Conservation (phyloP, 1,139 yeast species). For the Zygotorulaspora mrakii region DNA sequence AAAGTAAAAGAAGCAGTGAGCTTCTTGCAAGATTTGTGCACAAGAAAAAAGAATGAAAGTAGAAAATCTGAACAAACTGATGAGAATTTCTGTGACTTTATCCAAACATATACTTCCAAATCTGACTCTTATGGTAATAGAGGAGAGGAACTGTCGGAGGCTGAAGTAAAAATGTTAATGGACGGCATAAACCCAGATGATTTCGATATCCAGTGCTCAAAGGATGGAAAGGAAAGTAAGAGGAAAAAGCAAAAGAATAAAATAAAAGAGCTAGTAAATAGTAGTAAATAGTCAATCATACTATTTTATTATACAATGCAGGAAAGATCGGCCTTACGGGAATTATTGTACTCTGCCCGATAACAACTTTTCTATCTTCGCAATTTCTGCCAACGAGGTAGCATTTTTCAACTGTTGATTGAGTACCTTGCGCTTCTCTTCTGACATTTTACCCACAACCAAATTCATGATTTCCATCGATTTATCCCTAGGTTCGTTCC, state of each 20-base stretch:
- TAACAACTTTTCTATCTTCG: slow-evolving; percentile 52
- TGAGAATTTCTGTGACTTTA: no score
- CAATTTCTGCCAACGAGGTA: slow-evolving; percentile 68
- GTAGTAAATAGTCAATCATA: not conserved
- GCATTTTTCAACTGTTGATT: slow-evolving; percentile 57
- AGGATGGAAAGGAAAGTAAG: slow-evolving; percentile 6
- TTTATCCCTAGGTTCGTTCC: slow-evolving; percentile 30
- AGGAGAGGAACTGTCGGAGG: not conserved
- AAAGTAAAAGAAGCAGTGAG: no score
- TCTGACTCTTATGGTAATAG: not conserved
- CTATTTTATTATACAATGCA: no score
- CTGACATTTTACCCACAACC: slow-evolving; percentile 47
- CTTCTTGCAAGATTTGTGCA: no score
- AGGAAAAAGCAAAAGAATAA: slow-evolving; percentile 1
- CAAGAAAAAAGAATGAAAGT: no score
- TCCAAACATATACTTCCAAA: not conserved
- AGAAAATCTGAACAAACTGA: no score
- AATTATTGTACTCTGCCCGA: slow-evolving; percentile 28
- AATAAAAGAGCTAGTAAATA: not conserved
- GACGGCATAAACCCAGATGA: slow-evolving; percentile 1
- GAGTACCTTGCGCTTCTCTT: slow-evolving; percentile 48
- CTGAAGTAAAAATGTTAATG: not conserved
- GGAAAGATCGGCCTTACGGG: no score
- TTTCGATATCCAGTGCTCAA: slow-evolving; percentile 1
- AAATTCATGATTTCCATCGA: slow-evolving; percentile 34